Evolutionary conservation across 768 basidiomycete species (phyloP), one percentile per base, ranked within the genome.

Genomic region (Kwoniella newhampshirensis): DNA sequence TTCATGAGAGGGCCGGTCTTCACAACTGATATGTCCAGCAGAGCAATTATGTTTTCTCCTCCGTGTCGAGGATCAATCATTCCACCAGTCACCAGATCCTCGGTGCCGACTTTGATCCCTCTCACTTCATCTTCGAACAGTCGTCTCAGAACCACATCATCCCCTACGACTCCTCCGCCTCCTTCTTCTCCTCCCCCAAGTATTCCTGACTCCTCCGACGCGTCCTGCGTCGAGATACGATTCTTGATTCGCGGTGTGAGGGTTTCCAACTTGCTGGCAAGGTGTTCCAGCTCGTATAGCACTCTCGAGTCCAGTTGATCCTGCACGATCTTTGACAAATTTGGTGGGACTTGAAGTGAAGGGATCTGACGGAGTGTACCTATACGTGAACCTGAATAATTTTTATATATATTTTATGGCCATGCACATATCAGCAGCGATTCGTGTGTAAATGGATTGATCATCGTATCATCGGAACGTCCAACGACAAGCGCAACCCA

Each of bases 381-480:
- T 20, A 46, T 35, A 41, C 51, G 56, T 13, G 56, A 49, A 23
- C 56, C 56, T 57, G 48, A 17, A 48, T 13, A n/a, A n/a, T 28
- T n/a, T n/a, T n/a, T n/a, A n/a, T n/a, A n/a, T n/a, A n/a, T n/a
- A n/a, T n/a, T n/a, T n/a, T n/a, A n/a, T n/a, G n/a, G n/a, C n/a
- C n/a, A n/a, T n/a, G n/a, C n/a, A n/a, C n/a, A n/a, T n/a, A n/a
- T n/a, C n/a, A n/a, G n/a, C n/a, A n/a, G n/a, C n/a, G n/a, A n/a
- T n/a, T n/a, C n/a, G n/a, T n/a, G n/a, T n/a, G n/a, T n/a, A n/a
- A n/a, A n/a, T n/a, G n/a, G n/a, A n/a, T n/a, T n/a, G n/a, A n/a
- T n/a, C n/a, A n/a, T n/a, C n/a, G n/a, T n/a, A n/a, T n/a, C n/a
- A n/a, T 13, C 17, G 28, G 35, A 35, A 17, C 40, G 28, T 52